These are phyloP conservation scores for Spencermartinsiella europaea DNA, from an alignment of 805 yeast genomes.

Conservation along the genomic window DNA sequence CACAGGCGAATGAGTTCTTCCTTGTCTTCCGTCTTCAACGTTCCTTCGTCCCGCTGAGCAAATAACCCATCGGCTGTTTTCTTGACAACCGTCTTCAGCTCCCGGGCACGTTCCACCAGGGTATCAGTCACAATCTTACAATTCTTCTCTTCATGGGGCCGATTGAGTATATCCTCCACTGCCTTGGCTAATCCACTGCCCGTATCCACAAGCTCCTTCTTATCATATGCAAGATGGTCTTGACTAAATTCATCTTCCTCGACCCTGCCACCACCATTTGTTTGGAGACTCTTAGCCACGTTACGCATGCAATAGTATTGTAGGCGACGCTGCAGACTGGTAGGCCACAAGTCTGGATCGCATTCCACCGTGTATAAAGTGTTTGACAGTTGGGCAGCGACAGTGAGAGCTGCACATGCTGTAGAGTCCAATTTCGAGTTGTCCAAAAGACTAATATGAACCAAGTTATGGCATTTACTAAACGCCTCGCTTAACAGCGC, in stretches of 20 bases:
- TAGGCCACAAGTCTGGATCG: slow-evolving; percentile 58
- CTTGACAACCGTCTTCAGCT: slow-evolving; percentile 40
- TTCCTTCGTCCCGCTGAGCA: slow-evolving; percentile 49
- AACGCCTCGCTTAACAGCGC: slow-evolving; percentile 60
- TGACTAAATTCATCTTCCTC: slow-evolving; percentile 31
- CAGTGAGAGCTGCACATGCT: slow-evolving; percentile 59
- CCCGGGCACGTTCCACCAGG: slow-evolving; percentile 37
- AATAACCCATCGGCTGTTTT: slow-evolving; percentile 52
- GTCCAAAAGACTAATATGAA: slow-evolving; percentile 65
- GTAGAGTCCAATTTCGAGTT: slow-evolving; percentile 53
- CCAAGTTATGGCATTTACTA: slow-evolving; percentile 60
- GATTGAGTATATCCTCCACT: slow-evolving; percentile 19
- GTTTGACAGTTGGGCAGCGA: slow-evolving; percentile 60
- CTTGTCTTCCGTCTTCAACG: slow-evolving; percentile 62
- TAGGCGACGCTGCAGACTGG: slow-evolving; percentile 59
- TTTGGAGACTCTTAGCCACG: slow-evolving; percentile 35
- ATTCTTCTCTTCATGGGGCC: slow-evolving; percentile 13
- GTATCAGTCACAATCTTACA: slow-evolving; percentile 22
- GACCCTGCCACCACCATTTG: slow-evolving; percentile 25
- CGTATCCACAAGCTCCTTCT: slow-evolving; percentile 33
- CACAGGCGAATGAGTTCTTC: slow-evolving; percentile 67
- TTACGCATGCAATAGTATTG: slow-evolving; percentile 80
- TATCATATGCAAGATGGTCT: slow-evolving; percentile 30
- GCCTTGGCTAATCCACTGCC: slow-evolving; percentile 23
- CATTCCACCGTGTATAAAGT: slow-evolving; percentile 65